A percentile compares a stretch with the other conserved stretches of the same genome.
These are phyloP conservation scores for Taxillus chinensis DNA, from an alignment of 164 flowering plant genomes.

Conservation along the genomic window DNA sequence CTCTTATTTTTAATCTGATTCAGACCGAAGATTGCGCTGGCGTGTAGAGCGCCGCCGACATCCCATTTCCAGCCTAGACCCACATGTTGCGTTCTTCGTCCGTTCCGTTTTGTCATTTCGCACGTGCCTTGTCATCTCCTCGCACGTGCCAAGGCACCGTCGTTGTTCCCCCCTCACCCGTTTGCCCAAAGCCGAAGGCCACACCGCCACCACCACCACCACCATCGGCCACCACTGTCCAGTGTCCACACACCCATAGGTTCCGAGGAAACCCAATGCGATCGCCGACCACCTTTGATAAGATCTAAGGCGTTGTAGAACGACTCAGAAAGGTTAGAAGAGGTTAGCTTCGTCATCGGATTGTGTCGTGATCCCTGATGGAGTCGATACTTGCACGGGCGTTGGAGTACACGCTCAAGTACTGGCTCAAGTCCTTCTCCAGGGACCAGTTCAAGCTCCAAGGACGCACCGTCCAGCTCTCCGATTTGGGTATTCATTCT, in stretches of 20 bases:
- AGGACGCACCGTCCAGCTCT: constrained; percentile 81
- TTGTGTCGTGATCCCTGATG: constrained; percentile 22
- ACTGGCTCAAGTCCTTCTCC: constrained; percentile 90
- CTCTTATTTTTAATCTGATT: too few species aligned
- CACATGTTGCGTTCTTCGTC: too few species aligned
- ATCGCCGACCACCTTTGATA: neutral
- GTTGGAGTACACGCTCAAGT: constrained; percentile 90
- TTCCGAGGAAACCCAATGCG: neutral
- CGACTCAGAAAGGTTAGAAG: neutral
- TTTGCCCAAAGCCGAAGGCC: neutral
- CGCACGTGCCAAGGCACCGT: neutral
- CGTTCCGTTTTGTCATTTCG: too few species aligned
- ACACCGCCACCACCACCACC: neutral
- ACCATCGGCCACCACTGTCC: neutral
- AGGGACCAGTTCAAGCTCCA: constrained; percentile 95
- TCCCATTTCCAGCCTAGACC: too few species aligned
- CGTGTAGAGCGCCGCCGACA: too few species aligned
- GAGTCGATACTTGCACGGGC: constrained; percentile 89
- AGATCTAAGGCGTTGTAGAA: neutral
- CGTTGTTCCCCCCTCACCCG: neutral
- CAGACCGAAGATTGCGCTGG: too few species aligned
- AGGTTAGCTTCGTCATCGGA: constrained; percentile 7
- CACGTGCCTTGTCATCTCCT: neutral
- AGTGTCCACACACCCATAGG: neutral
- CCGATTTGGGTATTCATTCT: constrained; percentile 54